Conservation (phyloP, 78 protist species). For the Dictyostelium brefeldianum region DNA sequence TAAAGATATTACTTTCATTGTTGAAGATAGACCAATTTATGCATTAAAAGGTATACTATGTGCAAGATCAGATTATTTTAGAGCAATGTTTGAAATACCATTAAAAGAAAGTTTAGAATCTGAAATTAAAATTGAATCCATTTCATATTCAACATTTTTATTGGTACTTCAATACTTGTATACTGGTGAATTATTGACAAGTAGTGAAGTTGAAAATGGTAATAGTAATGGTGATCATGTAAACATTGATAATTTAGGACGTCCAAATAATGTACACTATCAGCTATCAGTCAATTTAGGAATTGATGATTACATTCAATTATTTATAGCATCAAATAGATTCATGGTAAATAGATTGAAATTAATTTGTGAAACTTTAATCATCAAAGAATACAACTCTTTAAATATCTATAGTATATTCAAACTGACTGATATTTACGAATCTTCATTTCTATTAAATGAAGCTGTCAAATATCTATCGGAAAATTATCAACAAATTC, state of each 20-base stretch:
- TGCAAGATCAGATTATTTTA: slow-evolving; percentile 71
- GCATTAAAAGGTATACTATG: slow-evolving; percentile 71
- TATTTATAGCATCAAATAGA: slow-evolving; percentile 54
- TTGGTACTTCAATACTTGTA: slow-evolving; percentile 49
- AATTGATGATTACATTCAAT: slow-evolving; percentile 38
- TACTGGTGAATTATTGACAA: slow-evolving; percentile 27
- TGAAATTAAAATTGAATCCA: slow-evolving; percentile 48
- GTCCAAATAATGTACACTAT: too few relatives aligned
- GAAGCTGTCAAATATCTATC: slow-evolving; percentile 42
- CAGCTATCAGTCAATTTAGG: not conserved
- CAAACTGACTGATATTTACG: slow-evolving; percentile 62
- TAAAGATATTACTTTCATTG: slow-evolving; percentile 64
- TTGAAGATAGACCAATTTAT: slow-evolving; percentile 55
- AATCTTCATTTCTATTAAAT: slow-evolving; percentile 12
- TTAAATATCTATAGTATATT: slow-evolving; percentile 32
- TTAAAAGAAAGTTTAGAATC: slow-evolving; percentile 40
- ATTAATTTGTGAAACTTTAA: slow-evolving; percentile 28
- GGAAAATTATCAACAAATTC: slow-evolving; percentile 1
- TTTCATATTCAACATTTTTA: slow-evolving; percentile 46
- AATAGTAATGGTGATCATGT: not conserved
- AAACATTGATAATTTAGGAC: too few relatives aligned
- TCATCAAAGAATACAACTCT: slow-evolving; percentile 10
- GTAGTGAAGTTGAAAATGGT: not conserved
- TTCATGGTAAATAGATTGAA: slow-evolving; percentile 61
- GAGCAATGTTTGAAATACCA: slow-evolving; percentile 81